Evolutionary conservation across 306 rosid genomes (phyloP).

Genomic region (Corylus heterophylla): DNA sequence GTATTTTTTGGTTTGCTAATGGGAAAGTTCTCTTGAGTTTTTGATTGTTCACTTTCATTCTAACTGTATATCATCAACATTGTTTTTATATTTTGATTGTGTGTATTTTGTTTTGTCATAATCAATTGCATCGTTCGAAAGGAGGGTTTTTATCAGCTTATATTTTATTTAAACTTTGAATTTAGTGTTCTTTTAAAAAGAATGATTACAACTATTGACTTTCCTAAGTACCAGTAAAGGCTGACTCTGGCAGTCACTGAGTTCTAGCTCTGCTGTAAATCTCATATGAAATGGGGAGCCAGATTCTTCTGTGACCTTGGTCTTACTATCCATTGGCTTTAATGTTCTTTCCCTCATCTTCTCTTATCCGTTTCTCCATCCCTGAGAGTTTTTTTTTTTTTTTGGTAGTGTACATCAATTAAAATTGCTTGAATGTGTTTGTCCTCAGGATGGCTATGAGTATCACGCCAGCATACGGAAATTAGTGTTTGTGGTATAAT

Average conservation of each 20-base stretch:
- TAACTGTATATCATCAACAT: neutral
- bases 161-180: neutral
- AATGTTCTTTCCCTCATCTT: neutral
- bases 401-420: neutral
- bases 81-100: neutral
- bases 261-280: neutral
- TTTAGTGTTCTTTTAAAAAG: neutral
- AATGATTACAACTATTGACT: neutral
- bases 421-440: neutral
- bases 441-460: slow-evolving; percentile 20
- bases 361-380: neutral
- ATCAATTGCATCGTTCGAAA: neutral
- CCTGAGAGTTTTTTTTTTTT: neutral
- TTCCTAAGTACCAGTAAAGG: neutral
- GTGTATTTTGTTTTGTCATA: neutral
- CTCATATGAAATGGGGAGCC: neutral
- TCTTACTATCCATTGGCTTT: neutral
- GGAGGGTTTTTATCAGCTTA: slow-evolving; percentile 1
- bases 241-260: neutral
- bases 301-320: neutral
- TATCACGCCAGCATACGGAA: neutral
- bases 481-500: neutral
- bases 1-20: neutral
- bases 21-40: neutral
- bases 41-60: neutral